A percentile compares a stretch with the other conserved stretches of the same genome.
Evolutionary conservation across 2,329 filamentous ascomycete species (phyloP).

Genomic region (Penicillium sumatraense): DNA sequence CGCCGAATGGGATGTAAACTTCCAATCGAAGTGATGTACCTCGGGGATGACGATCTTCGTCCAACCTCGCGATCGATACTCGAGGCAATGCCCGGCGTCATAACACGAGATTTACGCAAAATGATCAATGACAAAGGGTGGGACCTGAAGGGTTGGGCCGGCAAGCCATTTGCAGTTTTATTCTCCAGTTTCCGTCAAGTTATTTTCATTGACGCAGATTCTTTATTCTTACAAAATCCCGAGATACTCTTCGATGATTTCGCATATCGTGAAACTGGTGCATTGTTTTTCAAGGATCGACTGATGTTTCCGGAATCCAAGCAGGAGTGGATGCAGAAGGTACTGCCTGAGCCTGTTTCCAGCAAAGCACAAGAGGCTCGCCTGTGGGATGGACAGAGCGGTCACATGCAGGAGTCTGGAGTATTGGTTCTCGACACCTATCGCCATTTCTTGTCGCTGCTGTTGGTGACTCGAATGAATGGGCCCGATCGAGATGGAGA

Average conservation of each 20-base stretch:
- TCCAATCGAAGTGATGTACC: slow-evolving; percentile 25
- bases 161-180: slow-evolving; percentile 53
- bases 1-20: slow-evolving; percentile 22
- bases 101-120: slow-evolving; percentile 49
- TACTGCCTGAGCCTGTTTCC: slow-evolving; percentile 50
- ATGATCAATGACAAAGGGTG: slow-evolving; percentile 53
- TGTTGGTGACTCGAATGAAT: slow-evolving; percentile 38
- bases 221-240: slow-evolving; percentile 50
- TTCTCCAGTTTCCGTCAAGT: slow-evolving; percentile 53
- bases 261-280: slow-evolving; percentile 48
- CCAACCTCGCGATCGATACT: slow-evolving; percentile 48
- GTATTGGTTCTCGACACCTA: slow-evolving; percentile 55
- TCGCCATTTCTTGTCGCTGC: slow-evolving; percentile 50
- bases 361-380: slow-evolving; percentile 41
- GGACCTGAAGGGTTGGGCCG: slow-evolving; percentile 52
- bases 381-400: slow-evolving; percentile 21
- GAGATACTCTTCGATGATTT: slow-evolving; percentile 49
- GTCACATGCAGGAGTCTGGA: slow-evolving; percentile 49
- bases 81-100: slow-evolving; percentile 49
- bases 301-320: slow-evolving; percentile 46
- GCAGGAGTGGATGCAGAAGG: slow-evolving; percentile 46
- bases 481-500: slow-evolving; percentile 52
- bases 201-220: slow-evolving; percentile 54
- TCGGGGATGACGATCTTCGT: slow-evolving; percentile 50
- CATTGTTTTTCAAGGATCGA: slow-evolving; percentile 54